Base-by-base conservation (phyloP, 441 rosid genomes). In the Populus tomentosa region DNA sequence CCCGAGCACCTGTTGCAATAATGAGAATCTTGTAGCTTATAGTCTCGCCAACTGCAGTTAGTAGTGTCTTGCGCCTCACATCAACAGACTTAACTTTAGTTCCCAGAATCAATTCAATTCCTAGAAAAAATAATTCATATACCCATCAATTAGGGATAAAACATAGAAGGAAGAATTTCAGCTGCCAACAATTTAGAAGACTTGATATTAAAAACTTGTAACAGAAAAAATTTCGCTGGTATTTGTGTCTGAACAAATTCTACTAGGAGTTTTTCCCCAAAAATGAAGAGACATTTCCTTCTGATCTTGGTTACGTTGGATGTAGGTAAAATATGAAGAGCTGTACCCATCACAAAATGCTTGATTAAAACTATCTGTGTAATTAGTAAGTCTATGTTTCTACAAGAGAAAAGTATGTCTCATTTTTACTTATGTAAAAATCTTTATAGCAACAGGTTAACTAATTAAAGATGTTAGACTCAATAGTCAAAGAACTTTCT, bases 1-100 rank as follows among this genome's bases (percentile, higher is more conserved):
- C 99, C 98, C 92, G 90, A 85, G 99, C 99, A 88, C 99, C 99
- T 74, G 98, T 93, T 72, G 97, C 97, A 83, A 95, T 85, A 82
- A 95, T 90, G 78, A 95, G 92, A 85, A 85, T 77, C 81, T 94
- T 91, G 87, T 92, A 95, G 85, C 94, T 91, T 81, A 95, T 95
- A 70, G 98, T 95, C 87, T 95, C 99, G 69, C 98, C 98, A 10
- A 93, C 82, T 79, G 93, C 93, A 64, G 98, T 94, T 83, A 93
- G 81, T 76, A 93, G 89, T 75, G 95, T 92, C 85, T 89, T 92
- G 69, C 98, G 92, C 84, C 90, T 92, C 84, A 92, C 89, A 83
- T 93, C 97, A 70, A 88, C 97, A 40, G 99, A 91, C 82, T 92
- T 94, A 68, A 95, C 99, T 79, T 89, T 91, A 86, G 94, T 93